These are phyloP conservation scores for Peniophora sp. DNA, from an alignment of 1,284 basidiomycete genomes.

Conservation along the genomic window DNA sequence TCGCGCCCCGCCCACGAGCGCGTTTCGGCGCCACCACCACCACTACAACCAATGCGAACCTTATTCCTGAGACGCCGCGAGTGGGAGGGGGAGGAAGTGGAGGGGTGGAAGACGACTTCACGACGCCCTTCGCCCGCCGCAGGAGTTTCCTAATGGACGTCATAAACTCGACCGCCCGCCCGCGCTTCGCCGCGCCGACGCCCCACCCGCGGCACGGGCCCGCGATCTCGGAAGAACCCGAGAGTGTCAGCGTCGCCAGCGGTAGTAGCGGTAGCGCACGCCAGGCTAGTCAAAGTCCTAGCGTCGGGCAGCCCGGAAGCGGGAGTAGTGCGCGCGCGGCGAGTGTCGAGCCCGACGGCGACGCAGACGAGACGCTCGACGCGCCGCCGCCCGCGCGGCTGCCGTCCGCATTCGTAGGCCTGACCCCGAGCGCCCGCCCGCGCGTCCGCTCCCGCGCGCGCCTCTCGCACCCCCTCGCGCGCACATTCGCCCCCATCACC, in stretches of 20 bases:
- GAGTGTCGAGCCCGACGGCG: conserved; percentile 1
- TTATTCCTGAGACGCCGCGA: too few relatives aligned
- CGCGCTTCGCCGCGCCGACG: conserved; percentile 54
- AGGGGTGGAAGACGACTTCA: conserved; percentile 18
- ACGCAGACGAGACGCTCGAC: conserved; percentile 12
- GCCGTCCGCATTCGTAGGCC: conserved; percentile 48
- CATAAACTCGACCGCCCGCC: conserved; percentile 70
- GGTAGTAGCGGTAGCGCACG: not conserved
- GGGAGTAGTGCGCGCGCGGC: conserved; percentile 1
- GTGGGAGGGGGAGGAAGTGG: conserved; percentile 10
- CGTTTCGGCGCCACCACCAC: conserved; percentile 32
- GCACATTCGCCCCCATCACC: conserved; percentile 27
- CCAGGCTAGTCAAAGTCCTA: too few relatives aligned
- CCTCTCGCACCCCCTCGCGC: conserved; percentile 55
- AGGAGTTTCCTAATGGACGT: conserved; percentile 71
- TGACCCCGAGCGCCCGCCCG: conserved; percentile 45
- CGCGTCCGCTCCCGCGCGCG: conserved; percentile 18
- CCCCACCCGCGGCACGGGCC: conserved; percentile 46
- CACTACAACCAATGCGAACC: not conserved
- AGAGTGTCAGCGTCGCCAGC: not conserved
- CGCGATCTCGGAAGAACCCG: not conserved
- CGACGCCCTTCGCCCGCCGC: conserved; percentile 62
- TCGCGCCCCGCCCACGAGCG: conserved; percentile 48
- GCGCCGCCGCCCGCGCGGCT: conserved; percentile 15
- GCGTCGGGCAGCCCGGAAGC: not conserved